A percentile compares a stretch with the other conserved stretches of the same genome.
phyloP scores from a whole-genome alignment of 495 filamentous ascomycete genomes.

The Penicillium manginii region DNA sequence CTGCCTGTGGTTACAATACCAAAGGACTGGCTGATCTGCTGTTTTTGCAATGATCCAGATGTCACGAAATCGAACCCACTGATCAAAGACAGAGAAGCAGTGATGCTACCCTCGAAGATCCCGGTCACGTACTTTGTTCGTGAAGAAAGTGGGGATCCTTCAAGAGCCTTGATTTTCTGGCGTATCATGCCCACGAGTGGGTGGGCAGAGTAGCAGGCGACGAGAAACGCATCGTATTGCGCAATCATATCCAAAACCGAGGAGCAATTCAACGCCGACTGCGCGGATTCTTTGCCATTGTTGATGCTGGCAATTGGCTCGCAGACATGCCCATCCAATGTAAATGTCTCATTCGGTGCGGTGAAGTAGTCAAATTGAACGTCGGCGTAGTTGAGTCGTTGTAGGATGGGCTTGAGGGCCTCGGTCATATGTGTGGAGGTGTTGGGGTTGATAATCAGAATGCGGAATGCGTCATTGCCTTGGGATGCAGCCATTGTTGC shows the following conservation, averaged over 20 bases:
- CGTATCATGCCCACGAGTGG: slow-evolving; percentile 71
- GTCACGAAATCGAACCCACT: slow-evolving; percentile 43
- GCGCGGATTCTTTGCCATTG: slow-evolving; percentile 52
- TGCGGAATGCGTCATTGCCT: slow-evolving; percentile 36
- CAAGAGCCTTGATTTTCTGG: slow-evolving; percentile 34
- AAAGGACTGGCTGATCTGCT: slow-evolving; percentile 60
- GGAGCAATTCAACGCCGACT: slow-evolving; percentile 60
- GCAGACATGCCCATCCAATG: slow-evolving; percentile 32
- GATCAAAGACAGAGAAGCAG: slow-evolving; percentile 55
- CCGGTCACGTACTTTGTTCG: slow-evolving; percentile 67
- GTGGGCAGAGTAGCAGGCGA: slow-evolving; percentile 90
- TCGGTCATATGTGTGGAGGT: slow-evolving; percentile 82
- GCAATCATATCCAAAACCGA: slow-evolving; percentile 55
- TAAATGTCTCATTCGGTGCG: slow-evolving; percentile 42
- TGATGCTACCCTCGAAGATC: slow-evolving; percentile 83
- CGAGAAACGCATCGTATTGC: slow-evolving; percentile 73
- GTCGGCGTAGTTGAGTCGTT: slow-evolving; percentile 50
- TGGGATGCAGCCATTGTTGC: slow-evolving; percentile 26
- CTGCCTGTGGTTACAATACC: slow-evolving; percentile 90
- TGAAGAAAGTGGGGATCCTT: slow-evolving; percentile 20
- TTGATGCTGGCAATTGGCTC: slow-evolving; percentile 51
- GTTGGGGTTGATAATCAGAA: slow-evolving; percentile 92
- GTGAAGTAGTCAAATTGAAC: slow-evolving; percentile 61
- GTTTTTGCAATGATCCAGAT: slow-evolving; percentile 26
- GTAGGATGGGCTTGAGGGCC: slow-evolving; percentile 66